phyloP scores from a whole-genome alignment of 2,329 filamentous ascomycete genomes.

The Trichophyton benhamiae region DNA sequence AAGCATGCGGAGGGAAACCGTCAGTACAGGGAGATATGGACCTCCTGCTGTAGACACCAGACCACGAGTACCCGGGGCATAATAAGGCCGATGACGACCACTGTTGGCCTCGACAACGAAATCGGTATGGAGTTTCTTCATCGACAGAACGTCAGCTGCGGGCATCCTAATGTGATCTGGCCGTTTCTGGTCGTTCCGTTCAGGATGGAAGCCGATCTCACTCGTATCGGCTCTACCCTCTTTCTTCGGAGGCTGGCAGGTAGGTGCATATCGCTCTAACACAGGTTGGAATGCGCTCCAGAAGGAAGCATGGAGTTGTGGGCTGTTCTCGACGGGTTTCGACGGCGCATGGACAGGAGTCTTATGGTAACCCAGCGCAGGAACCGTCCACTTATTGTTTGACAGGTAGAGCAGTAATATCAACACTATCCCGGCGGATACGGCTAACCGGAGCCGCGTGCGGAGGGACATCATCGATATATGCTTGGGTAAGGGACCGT shows the following conservation, averaged over 20 bases:
- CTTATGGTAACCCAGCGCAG: not conserved
- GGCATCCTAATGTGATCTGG: conserved; percentile 24
- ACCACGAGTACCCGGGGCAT: conserved; percentile 18
- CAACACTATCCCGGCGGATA: not conserved
- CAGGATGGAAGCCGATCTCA: conserved; percentile 18
- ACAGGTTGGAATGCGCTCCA: conserved; percentile 25
- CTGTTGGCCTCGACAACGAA: conserved; percentile 24
- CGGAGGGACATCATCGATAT: not conserved
- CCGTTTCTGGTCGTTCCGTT: conserved; percentile 17
- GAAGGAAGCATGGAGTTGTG: conserved; percentile 20
- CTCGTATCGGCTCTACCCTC: conserved; percentile 17
- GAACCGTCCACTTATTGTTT: not conserved
- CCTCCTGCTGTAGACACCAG: conserved; percentile 32
- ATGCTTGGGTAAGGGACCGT: not conserved
- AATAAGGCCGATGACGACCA: conserved; percentile 9
- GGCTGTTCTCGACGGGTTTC: conserved; percentile 5
- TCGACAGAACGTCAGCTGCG: conserved; percentile 19
- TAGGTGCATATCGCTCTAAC: conserved; percentile 22
- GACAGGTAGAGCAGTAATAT: not conserved
- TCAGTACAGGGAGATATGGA: conserved; percentile 32
- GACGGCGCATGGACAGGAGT: not conserved
- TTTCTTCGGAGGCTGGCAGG: conserved; percentile 20
- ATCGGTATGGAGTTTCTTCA: conserved; percentile 25
- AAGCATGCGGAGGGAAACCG: conserved; percentile 36
- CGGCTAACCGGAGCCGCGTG: not conserved